Evolutionary conservation across 306 rosid species (phyloP), one percentile per base, ranked within the genome.

Genomic region (Lathyrus aphaca): DNA sequence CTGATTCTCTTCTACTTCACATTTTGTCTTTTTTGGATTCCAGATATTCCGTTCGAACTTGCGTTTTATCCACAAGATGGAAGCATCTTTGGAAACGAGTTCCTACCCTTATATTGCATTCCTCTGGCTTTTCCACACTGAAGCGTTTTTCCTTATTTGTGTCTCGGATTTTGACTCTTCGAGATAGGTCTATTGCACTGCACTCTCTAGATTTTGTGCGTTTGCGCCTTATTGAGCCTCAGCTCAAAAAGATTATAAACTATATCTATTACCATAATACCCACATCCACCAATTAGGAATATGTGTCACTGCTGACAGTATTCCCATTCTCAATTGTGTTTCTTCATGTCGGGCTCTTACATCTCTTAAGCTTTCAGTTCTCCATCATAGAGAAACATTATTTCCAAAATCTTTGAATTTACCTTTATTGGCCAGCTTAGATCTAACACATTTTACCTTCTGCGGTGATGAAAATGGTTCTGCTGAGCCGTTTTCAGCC

Each of bases 11-110:
- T 27, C 18, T 75, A 9, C 64, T 68, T 25, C 74, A 75, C 48
- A 38, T 68, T 0, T 30, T 75, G 7, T 7, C 69, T 48, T 75
- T 59, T 23, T 3, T 75, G 12, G 23, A 6, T 4, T 11, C 58
- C 51, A 68, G 12, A 76, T 0, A 60, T 8, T 32, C 35, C 1
- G 70, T 68, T 16, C 25, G 14, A 60, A 76, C 80, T 2, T 76
- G 80, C 57, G 4, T 76, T 1, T 6, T 76, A 5, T 76, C 80
- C 7, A 60, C 8, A 0, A 54, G 75, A 9, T 76, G 70, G 69
- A 68, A 27, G 5, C 0, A 67, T 30, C 70, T 68, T n/a, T 76
- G 74, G 69, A 76, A 68, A 37, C 6, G 2, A 4, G 43, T 76
- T 9, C 70, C 30, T 0, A 11, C 32, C 0, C 59, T 53, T 4